These are phyloP conservation scores for Xylariaceae sp. DNA, from an alignment of 2,329 filamentous ascomycete species.

Conservation along the genomic window DNA sequence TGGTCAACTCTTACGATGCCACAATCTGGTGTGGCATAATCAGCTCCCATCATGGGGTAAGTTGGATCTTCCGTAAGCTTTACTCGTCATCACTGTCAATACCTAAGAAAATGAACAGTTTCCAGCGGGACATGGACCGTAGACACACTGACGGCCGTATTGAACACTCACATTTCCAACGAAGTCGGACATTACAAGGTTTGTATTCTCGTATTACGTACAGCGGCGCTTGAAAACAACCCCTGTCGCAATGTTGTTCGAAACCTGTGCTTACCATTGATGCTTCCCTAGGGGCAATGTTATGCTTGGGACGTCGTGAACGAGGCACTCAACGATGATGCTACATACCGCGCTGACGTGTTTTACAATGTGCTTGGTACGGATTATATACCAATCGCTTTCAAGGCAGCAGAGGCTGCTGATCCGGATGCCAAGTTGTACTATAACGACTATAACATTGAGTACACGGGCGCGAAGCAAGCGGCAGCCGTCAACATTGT, in stretches of 20 bases:
- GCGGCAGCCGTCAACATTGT: constrained; percentile 45
- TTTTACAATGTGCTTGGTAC: constrained; percentile 56
- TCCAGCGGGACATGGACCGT: constrained; percentile 52
- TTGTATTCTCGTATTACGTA: too few species aligned
- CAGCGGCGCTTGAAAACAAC: too few species aligned
- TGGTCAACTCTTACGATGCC: constrained; percentile 57
- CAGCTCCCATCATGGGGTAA: constrained; percentile 17
- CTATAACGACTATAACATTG: constrained; percentile 61
- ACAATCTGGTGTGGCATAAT: constrained; percentile 42
- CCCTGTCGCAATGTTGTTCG: too few species aligned
- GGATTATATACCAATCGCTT: constrained; percentile 57
- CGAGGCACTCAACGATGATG: constrained; percentile 59
- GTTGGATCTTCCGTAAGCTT: neutral
- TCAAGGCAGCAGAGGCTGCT: constrained; percentile 52
- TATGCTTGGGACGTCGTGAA: constrained; percentile 67
- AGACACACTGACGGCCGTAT: constrained; percentile 51
- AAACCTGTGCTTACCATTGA: too few species aligned
- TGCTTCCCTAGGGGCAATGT: constrained; percentile 44
- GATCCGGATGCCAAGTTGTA: constrained; percentile 56
- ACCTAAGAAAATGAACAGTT: constrained; percentile 17
- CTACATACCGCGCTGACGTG: constrained; percentile 49
- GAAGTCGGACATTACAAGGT: constrained; percentile 54
- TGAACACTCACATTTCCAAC: constrained; percentile 60
- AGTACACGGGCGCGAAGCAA: constrained; percentile 48
- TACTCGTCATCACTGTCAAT: neutral